These are phyloP conservation scores for Aspergillus funiculosus DNA, from an alignment of 495 filamentous ascomycete genomes.

Conservation along the genomic window DNA sequence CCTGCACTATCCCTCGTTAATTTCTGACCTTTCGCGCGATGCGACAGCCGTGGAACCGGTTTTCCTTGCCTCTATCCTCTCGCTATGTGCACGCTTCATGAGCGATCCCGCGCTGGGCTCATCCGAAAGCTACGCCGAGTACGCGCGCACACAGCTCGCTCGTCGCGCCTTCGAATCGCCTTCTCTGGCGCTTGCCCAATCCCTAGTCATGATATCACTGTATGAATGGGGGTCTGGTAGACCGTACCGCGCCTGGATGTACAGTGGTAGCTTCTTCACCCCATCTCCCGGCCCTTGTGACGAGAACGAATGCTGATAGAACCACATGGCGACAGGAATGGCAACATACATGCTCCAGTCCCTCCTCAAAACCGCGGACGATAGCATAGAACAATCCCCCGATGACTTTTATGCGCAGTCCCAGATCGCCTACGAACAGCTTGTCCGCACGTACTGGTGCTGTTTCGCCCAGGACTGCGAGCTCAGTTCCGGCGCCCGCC, in stretches of 20 bases:
- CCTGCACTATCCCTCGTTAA: slow-evolving; percentile 40
- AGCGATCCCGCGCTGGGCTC: slow-evolving; percentile 22
- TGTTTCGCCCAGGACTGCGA: slow-evolving; percentile 45
- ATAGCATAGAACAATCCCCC: slow-evolving; percentile 39
- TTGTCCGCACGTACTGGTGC: slow-evolving; percentile 43
- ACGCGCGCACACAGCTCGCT: slow-evolving; percentile 34
- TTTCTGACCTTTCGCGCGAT: slow-evolving; percentile 36
- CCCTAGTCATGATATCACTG: slow-evolving; percentile 38
- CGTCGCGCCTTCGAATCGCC: slow-evolving; percentile 37
- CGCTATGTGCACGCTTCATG: slow-evolving; percentile 39
- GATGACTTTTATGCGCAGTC: slow-evolving; percentile 34
- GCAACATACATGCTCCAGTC: slow-evolving; percentile 46
- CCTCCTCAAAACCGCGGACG: slow-evolving; percentile 39
- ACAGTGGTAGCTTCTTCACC: slow-evolving; percentile 30
- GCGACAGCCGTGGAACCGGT: slow-evolving; percentile 34
- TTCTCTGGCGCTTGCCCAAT: slow-evolving; percentile 39
- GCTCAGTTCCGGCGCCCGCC: slow-evolving; percentile 39
- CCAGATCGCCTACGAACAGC: slow-evolving; percentile 40
- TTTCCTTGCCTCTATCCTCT: slow-evolving; percentile 37
- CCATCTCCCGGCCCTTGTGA: no score
- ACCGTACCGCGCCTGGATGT: slow-evolving; percentile 46
- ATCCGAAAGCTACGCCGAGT: slow-evolving; percentile 34
- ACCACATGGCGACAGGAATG: slow-evolving; percentile 29
- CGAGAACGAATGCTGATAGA: no score
- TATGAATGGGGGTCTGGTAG: slow-evolving; percentile 43